phyloP scores from a whole-genome alignment of 1,284 basidiomycete genomes.

The Puccinia brachypodii region DNA sequence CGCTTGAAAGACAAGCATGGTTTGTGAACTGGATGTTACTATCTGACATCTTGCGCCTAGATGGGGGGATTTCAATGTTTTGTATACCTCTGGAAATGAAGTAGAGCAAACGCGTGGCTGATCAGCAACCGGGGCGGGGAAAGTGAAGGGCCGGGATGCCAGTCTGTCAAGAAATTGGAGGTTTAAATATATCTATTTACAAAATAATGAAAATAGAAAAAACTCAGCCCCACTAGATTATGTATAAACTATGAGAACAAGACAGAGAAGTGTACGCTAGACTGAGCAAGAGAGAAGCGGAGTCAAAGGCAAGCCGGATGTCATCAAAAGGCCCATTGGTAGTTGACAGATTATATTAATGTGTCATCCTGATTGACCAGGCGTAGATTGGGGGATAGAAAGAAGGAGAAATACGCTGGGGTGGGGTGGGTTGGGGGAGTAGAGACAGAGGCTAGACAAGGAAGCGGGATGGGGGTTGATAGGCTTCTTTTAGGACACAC shows the following conservation, averaged over 20 bases:
- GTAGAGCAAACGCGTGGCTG: not conserved
- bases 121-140: not conserved
- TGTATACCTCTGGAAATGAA: not conserved
- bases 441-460: not conserved
- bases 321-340: not conserved
- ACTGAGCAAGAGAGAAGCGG: not conserved
- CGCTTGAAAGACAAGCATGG: constrained; percentile 20
- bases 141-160: not conserved
- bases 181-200: not conserved
- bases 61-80: not conserved
- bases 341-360: not conserved
- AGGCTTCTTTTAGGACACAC: constrained; percentile 3
- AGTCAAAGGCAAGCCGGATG: not conserved
- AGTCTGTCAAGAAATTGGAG: not conserved
- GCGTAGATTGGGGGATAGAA: constrained; percentile 6
- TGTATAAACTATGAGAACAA: not conserved
- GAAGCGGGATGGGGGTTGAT: not conserved
- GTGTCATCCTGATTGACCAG: constrained; percentile 1
- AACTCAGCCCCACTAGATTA: not conserved
- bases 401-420: not conserved
- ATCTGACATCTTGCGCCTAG: constrained; percentile 7
- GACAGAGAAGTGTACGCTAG: not conserved
- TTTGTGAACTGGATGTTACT: constrained; percentile 15
- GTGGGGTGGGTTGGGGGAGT: not conserved
- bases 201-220: not conserved